Evolutionary conservation across 2,329 filamentous ascomycete species (phyloP).

Genomic region (Trichoderma endophyticum): DNA sequence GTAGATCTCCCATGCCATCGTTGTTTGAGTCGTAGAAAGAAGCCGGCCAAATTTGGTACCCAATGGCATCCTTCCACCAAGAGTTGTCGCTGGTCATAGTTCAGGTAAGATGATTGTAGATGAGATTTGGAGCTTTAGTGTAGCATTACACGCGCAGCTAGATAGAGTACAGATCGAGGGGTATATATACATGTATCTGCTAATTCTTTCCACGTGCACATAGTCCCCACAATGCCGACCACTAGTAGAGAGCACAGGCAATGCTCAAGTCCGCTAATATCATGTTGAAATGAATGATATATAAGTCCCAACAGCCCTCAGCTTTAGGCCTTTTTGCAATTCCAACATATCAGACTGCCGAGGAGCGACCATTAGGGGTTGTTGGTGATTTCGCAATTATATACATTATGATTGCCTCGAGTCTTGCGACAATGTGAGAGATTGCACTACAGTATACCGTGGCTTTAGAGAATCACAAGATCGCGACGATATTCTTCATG

Average conservation of each 20-base stretch:
- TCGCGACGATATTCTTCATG: neutral
- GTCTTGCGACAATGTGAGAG: neutral
- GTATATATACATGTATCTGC: neutral
- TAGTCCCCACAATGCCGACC: neutral
- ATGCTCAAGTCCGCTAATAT: neutral
- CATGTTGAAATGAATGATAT: too few relatives aligned
- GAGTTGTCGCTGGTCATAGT: neutral
- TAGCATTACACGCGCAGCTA: neutral
- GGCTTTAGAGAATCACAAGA: neutral
- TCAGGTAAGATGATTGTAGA: neutral
- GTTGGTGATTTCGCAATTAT: too few relatives aligned
- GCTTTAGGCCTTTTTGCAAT: too few relatives aligned
- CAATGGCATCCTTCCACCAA: conserved; percentile 55
- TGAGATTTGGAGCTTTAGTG: neutral
- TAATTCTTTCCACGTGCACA: neutral
- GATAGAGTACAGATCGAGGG: neutral
- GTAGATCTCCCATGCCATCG: conserved; percentile 52
- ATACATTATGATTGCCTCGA: neutral
- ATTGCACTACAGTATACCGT: neutral
- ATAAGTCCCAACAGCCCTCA: too few relatives aligned
- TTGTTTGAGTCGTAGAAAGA: conserved; percentile 54
- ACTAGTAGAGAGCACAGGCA: neutral
- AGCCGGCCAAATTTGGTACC: conserved; percentile 58
- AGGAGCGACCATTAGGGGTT: neutral
- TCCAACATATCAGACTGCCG: neutral